Percentiles rank a stretch among this genome's conserved stretches.
phyloP scores from a whole-genome alignment of 345 rosid genomes.

The Moricandia moricandioides region DNA sequence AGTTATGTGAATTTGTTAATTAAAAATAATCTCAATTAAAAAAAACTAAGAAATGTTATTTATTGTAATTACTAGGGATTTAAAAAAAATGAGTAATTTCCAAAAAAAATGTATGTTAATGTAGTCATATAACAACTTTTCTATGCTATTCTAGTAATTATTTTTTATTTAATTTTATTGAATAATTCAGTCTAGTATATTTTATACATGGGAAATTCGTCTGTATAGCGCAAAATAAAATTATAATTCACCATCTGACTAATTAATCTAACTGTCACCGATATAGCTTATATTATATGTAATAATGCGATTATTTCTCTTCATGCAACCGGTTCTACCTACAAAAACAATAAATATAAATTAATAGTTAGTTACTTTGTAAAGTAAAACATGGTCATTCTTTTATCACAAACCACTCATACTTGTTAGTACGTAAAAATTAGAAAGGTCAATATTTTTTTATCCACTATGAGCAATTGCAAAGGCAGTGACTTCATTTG shows the following conservation, averaged over 20 bases:
- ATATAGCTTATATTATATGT: background rate
- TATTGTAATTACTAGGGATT: background rate
- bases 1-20: background rate
- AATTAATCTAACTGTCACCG: background rate
- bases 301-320: background rate
- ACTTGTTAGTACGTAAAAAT: background rate
- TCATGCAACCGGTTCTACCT: too few species aligned
- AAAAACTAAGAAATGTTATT: background rate
- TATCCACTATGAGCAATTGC: too few species aligned
- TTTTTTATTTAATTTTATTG: too few species aligned
- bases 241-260: background rate
- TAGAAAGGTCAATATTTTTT: too few species aligned
- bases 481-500: too few species aligned
- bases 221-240: too few species aligned
- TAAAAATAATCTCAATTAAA: background rate
- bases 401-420: background rate
- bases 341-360: too few species aligned
- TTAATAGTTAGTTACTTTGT: too few species aligned
- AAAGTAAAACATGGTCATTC: too few species aligned
- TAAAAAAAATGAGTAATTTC: background rate
- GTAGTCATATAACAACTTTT: background rate
- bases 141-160: background rate
- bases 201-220: too few species aligned
- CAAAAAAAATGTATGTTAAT: background rate
- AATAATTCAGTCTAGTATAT: too few species aligned